Evolutionary conservation across 2,329 filamentous ascomycete genomes (phyloP).

Genomic region (Arachnomyces sp.): DNA sequence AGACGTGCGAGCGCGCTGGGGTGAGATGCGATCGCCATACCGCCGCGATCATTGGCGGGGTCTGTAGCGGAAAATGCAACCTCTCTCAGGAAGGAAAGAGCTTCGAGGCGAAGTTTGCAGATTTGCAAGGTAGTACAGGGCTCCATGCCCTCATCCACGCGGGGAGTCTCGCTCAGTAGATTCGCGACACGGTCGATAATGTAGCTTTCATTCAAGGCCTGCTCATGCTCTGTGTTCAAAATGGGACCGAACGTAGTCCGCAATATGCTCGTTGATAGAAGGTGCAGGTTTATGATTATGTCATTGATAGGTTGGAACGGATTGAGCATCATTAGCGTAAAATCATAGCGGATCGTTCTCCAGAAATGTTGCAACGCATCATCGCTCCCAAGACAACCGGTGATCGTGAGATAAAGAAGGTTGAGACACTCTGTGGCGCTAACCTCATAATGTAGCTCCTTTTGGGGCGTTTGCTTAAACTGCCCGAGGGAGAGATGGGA

Average conservation of each 20-base stretch:
- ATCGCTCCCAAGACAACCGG: constrained; percentile 38
- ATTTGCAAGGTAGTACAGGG: constrained; percentile 33
- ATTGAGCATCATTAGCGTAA: constrained; percentile 53
- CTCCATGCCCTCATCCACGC: constrained; percentile 36
- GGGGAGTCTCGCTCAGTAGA: constrained; percentile 49
- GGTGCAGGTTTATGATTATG: constrained; percentile 47
- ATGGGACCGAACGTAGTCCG: constrained; percentile 46
- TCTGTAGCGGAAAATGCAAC: constrained; percentile 42
- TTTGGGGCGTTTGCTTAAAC: constrained; percentile 33
- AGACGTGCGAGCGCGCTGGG: constrained; percentile 65
- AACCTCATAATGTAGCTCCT: constrained; percentile 41
- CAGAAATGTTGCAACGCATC: constrained; percentile 45
- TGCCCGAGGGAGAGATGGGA: constrained; percentile 33
- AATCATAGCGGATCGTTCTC: constrained; percentile 49
- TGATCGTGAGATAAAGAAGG: constrained; percentile 47
- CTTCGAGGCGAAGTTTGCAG: constrained; percentile 37
- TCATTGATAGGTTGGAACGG: constrained; percentile 50
- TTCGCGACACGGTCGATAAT: constrained; percentile 52
- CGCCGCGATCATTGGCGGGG: constrained; percentile 54
- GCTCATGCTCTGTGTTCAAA: constrained; percentile 29
- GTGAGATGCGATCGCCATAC: constrained; percentile 60
- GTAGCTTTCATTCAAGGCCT: constrained; percentile 36
- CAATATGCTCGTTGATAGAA: constrained; percentile 50
- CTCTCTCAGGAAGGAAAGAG: constrained; percentile 35
- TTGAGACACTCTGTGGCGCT: constrained; percentile 48